A percentile compares a stretch with the other conserved stretches of the same genome.
Conservation (phyloP, 140 eudicot genomes). For the Stevia rebaudiana region DNA sequence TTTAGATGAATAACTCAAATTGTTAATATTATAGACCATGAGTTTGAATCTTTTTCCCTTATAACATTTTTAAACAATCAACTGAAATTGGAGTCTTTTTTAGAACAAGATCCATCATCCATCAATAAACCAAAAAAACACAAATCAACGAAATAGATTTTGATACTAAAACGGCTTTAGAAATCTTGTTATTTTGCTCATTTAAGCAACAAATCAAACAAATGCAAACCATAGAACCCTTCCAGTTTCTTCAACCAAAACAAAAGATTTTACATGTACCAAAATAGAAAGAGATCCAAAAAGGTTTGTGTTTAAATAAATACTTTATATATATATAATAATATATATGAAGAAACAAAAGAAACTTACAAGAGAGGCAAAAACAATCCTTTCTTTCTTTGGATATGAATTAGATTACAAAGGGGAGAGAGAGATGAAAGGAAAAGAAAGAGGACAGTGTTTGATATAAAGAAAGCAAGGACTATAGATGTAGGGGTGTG, state of each 20-base stretch:
- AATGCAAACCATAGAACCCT: not conserved
- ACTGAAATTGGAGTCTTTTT: not conserved
- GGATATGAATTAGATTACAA: conserved; percentile 7
- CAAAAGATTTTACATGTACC: conserved; percentile 8
- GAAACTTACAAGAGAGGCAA: conserved; percentile 25
- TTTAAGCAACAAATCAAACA: not conserved
- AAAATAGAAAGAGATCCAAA: conserved; percentile 26
- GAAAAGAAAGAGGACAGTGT: conserved; percentile 3
- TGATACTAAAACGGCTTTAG: not conserved
- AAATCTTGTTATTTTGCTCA: not conserved
- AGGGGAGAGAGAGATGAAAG: conserved; percentile 6
- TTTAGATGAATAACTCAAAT: not conserved
- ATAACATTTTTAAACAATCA: not conserved
- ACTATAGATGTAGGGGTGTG: conserved; percentile 19
- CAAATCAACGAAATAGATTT: not conserved
- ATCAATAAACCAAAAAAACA: not conserved
- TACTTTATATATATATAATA: not conserved
- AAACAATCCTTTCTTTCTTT: conserved; percentile 26
- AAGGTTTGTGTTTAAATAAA: conserved; percentile 13
- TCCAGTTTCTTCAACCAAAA: conserved; percentile 8
- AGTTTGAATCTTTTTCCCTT: not conserved
- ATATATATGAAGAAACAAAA: conserved; percentile 13
- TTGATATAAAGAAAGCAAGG: conserved; percentile 3
- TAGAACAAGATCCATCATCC: not conserved
- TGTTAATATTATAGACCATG: not conserved